Conservation (phyloP, 768 basidiomycete species). For the Boletus pseudo-olivaceus region DNA sequence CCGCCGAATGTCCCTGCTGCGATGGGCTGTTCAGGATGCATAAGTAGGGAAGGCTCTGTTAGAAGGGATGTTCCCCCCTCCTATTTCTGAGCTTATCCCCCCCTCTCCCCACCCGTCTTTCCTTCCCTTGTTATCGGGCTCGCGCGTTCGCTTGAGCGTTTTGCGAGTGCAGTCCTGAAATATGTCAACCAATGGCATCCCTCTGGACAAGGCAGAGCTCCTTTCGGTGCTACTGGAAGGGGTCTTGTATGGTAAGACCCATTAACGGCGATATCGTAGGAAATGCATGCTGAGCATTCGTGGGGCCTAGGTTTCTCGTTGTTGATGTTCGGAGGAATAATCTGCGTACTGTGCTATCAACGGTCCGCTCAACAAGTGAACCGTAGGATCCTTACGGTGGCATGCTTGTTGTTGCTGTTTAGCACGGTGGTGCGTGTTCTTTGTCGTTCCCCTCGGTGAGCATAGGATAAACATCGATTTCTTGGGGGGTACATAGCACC, state of each 20-base stretch:
- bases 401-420: no score
- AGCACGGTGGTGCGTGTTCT: no score
- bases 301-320: slow-evolving; percentile 31
- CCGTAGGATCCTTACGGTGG: no score
- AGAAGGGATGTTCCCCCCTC: not conserved
- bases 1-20: not conserved
- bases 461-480: not conserved
- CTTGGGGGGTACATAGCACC: not conserved
- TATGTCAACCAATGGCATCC: not conserved
- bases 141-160: not conserved
- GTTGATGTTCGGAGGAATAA: slow-evolving; percentile 33
- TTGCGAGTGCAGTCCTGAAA: not conserved
- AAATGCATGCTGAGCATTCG: not conserved
- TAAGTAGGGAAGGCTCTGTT: not conserved
- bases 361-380: no score
- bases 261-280: not conserved
- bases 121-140: not conserved
- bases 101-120: not conserved
- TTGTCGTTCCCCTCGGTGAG: not conserved
- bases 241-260: slow-evolving; percentile 17
- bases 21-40: not conserved
- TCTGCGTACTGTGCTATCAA: slow-evolving; percentile 20
- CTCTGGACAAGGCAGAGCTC: slow-evolving; percentile 21
- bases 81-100: no score
- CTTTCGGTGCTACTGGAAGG: slow-evolving; percentile 18